A percentile compares a stretch with the other conserved stretches of the same genome.
Conservation (phyloP, 2,329 filamentous ascomycete species). For the Pestalotiopsis sp. region DNA sequence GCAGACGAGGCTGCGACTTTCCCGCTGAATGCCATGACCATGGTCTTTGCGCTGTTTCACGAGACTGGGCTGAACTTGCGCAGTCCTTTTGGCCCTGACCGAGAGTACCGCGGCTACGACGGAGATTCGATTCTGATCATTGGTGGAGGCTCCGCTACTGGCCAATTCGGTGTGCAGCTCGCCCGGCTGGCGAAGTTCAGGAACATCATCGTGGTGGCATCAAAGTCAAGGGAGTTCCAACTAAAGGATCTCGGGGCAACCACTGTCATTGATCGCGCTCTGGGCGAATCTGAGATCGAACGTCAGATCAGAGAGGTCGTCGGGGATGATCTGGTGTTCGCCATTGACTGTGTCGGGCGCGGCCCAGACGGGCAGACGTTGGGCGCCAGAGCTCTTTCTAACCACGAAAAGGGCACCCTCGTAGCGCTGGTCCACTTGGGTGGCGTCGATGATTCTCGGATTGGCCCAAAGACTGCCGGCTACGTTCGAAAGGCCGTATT, state of each 20-base stretch:
- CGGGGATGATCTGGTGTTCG: neutral
- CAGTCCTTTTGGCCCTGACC: neutral
- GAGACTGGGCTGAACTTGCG: neutral
- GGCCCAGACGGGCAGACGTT: neutral
- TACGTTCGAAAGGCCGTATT: neutral
- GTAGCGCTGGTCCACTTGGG: neutral
- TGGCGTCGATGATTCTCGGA: neutral
- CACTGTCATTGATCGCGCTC: neutral
- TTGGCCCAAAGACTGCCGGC: neutral
- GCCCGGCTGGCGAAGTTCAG: neutral
- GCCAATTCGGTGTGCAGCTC: neutral
- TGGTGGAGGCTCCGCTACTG: neutral
- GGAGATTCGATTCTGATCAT: neutral
- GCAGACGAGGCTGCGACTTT: neutral
- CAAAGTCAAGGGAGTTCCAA: neutral
- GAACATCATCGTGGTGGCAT: neutral
- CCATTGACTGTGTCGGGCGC: neutral
- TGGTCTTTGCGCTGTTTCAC: neutral
- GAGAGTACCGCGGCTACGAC: neutral
- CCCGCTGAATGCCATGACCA: neutral
- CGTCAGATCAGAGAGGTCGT: neutral
- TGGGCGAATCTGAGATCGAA: neutral
- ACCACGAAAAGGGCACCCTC: neutral
- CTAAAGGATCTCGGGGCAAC: neutral
- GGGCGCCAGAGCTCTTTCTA: neutral